Base-by-base conservation (phyloP, 169 alveolate species). In the Haemoproteus tartakovskyi region DNA sequence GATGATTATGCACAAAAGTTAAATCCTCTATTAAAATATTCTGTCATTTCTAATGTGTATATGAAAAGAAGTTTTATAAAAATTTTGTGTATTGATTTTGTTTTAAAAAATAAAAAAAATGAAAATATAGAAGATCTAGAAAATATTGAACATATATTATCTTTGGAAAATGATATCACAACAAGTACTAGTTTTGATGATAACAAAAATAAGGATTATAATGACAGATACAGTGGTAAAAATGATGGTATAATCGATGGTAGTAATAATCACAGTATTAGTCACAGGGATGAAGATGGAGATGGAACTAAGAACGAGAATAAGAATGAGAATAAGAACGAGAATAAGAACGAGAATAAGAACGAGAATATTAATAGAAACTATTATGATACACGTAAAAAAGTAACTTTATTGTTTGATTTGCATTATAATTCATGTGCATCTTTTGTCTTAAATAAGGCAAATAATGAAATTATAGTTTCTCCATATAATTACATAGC, bases 1-100 rank as follows among this genome's bases (percentile, higher is more conserved):
- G 82, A 67, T 41, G 64, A 67, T 43, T 67, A 67, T 67, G 82
- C 74, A 9, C 74, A 67, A 47, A 67, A 67, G 43, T 52, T 67
- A 40, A 67, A 67, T 38, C 82, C 82, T n/a, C 60, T 67, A 22
- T 27, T 67, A 30, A 67, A 67, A 67, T 67, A 67, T 40, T 51
- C 82, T 4, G 21, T 67, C 50, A 67, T 67, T 52, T 67, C 82
- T 12, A 37, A 51, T 40, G 33, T 67, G 43, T 67, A 67, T 18
- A 47, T 67, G 47, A 67, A 67, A 54, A 67, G 56, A 40, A 37
- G 41, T 16, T 67, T 67, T 59, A 27, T 67, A 29, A 67, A 40
- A 67, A 67, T 67, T 54, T 67, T 67, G 43, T 67, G 82, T 54
- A 54, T 67, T 38, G 82, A 67, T 56, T 67, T 67, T 26, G 56